phyloP scores from a whole-genome alignment of 345 rosid species.

The Heritiera littoralis region DNA sequence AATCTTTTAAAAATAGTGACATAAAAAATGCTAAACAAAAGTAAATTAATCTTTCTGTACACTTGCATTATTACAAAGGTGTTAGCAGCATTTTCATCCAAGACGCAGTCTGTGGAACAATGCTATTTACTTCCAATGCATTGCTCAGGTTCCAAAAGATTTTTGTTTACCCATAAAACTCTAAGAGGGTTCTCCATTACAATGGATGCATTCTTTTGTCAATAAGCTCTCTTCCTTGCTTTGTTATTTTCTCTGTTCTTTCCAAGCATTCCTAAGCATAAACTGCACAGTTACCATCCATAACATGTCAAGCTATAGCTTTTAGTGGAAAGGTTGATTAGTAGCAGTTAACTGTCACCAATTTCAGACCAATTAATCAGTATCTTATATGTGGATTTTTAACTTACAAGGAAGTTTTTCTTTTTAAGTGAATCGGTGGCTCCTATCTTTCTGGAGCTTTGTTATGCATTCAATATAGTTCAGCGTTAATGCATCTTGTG shows the following conservation, averaged over 20 bases:
- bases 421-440: background rate
- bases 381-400: background rate
- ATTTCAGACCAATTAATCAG: background rate
- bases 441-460: background rate
- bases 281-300: background rate
- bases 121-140: too few relatives aligned
- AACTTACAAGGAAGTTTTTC: background rate
- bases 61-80: background rate
- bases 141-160: too few relatives aligned
- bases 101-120: background rate
- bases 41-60: background rate
- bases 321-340: background rate
- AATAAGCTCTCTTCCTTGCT: conserved; percentile 2
- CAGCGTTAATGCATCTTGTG: background rate
- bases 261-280: background rate
- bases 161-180: background rate
- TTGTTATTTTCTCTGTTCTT: background rate
- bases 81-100: background rate
- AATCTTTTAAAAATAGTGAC: background rate
- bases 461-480: background rate
- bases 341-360: background rate
- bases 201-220: conserved; percentile 3
- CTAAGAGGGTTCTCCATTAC: background rate
- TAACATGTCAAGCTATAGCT: background rate
- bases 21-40: background rate